Conservation (phyloP, 2,329 filamentous ascomycete genomes). For the Colletotrichum karsti region DNA sequence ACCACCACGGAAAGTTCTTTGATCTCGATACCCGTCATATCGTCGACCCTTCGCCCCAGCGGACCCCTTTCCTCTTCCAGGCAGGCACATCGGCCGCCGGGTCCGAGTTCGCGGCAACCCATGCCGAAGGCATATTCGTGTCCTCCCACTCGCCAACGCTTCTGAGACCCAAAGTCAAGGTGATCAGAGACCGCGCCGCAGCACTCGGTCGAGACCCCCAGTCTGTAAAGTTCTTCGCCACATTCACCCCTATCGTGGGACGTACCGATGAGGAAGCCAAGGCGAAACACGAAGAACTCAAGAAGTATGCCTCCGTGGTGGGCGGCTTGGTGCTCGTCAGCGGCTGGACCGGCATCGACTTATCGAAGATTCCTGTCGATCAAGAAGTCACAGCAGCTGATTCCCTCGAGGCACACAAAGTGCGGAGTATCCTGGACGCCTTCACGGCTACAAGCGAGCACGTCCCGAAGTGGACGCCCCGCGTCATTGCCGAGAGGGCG, state of each 20-base stretch:
- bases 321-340: constrained; percentile 64
- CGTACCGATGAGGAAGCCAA: constrained; percentile 61
- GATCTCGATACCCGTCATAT: constrained; percentile 48
- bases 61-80: constrained; percentile 66
- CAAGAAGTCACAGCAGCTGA: constrained; percentile 64
- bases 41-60: constrained; percentile 63
- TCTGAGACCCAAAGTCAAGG: constrained; percentile 58
- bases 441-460: constrained; percentile 57
- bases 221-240: constrained; percentile 64
- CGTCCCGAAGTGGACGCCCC: constrained; percentile 53
- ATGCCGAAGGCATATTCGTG: constrained; percentile 70
- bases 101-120: constrained; percentile 62
- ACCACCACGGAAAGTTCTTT: constrained; percentile 49
- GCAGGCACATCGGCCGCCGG: constrained; percentile 68
- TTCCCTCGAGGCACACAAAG: constrained; percentile 60
- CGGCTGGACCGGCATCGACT: constrained; percentile 68
- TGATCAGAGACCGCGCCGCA: constrained; percentile 60
- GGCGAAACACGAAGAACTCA: constrained; percentile 58
- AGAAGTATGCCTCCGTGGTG: constrained; percentile 60
- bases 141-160: constrained; percentile 59
- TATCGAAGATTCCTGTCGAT: constrained; percentile 64
- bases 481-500: constrained; percentile 48
- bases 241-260: constrained; percentile 58
- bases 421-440: constrained; percentile 56
- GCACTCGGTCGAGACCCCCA: constrained; percentile 62